Base-by-base conservation (phyloP, 192 early-diverging fungal genomes). In the Coemansia sp. region DNA sequence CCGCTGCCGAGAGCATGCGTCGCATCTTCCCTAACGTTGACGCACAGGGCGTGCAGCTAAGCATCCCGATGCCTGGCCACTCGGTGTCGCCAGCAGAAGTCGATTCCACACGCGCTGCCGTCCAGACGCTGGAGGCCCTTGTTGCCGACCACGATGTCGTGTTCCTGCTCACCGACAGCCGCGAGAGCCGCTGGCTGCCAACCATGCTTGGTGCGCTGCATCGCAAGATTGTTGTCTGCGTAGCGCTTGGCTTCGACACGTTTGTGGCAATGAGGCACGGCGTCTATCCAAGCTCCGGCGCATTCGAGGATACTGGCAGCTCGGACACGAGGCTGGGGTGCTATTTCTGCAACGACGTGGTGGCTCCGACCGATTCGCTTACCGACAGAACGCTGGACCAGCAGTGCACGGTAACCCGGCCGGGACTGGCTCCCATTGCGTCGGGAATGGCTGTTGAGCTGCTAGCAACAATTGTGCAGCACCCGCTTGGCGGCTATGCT, bases 1-100 rank as follows among this genome's bases (percentile, higher is more conserved):
- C 93, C 0, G 97, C 97, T 0, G 97, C 95, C 3, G 86, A 87
- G 26, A 78, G 80, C 67, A 73, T 99, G 42, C 79, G 82, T 45
- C 68, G 75, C 41, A 85, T 99, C 5, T 94, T 94, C 70, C 97
- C 97, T 0, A 87, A 89, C 7, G 87, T 94, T 48, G 86, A 89
- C 52, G 80, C 91, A 6, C 79, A 81, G 48, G 95, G 94, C 8
- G 69, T 85, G 65, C 42, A 80, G 26, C 66, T 99, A 54, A 86
- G 83, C 39, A 94, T 99, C 39, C 97, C 97, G 2, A 99, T 99
- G 97, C 97, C 97, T 5, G 97, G 95, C n/a, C 97, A 99, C 69
- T 70, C 87, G 4, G 78, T 88, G 16, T 26, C 78, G 10, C 54
- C 79, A 5, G 46, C 68, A 16, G 74, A 79, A 61, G 22, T 45